Evolutionary conservation across 202 grass and related monocot genomes (phyloP), one percentile per base, ranked within the genome.

Genomic region (Brachypodium distachyon): DNA sequence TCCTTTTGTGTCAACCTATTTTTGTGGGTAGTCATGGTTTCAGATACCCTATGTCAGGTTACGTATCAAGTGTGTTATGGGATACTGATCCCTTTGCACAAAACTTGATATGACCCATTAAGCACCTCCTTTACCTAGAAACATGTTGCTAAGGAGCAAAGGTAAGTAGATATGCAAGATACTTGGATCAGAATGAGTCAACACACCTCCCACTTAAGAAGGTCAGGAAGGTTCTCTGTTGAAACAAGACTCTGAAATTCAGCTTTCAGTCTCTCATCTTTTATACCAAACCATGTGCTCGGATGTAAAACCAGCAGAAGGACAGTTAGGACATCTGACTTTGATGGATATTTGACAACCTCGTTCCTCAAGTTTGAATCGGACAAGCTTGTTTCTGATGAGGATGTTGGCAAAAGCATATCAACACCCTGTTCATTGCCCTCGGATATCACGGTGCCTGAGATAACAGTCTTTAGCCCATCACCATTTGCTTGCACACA

Each of bases 181-280:
- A 26, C n/a, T 52, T 27, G 31, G 14, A 36, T 73, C n/a, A n/a
- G n/a, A n/a, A n/a, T 60, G 34, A 67, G 48, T 89, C 41, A 38
- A 67, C 82, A 14, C 61, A 94, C 95, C 91, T 94, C 95, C 12
- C 29, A 34, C 72, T 90, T 86, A 82, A 94, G 87, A 78, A 86
- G 53, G 68, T 88, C 91, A 33, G 87, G 82, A 66, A 94, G 73
- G 84, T 67, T 70, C 9, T 90, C 82, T 14, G 87, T 86, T 39
- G 72, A 94, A 81, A 94, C 76, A 59, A 94, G 84, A 78, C 46
- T 40, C 77, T 80, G 82, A 74, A 97, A 78, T 90, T 98, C 84
- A 42, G 73, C 82, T 67, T 90, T 81, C 39, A 98, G 26, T 1
- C 47, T 82, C 58, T 77, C 68, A 27, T 88, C 82, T 69, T 81